Percentiles rank a stretch among this genome's conserved stretches.
phyloP scores from a whole-genome alignment of 305 asterid species.

The Fraxinus albicans region DNA sequence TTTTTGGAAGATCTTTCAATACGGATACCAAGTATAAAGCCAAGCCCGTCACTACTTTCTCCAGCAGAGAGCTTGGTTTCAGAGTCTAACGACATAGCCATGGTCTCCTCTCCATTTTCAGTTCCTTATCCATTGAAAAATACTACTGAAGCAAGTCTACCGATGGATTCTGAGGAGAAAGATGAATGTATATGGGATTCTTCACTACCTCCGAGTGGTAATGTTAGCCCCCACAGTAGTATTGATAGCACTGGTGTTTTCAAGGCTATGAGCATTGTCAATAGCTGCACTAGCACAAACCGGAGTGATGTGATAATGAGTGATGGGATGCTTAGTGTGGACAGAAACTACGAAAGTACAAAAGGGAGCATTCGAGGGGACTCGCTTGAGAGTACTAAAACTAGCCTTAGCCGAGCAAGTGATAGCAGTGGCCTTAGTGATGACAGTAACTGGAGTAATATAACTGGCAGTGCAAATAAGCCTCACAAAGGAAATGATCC shows the following conservation, averaged over 20 bases:
- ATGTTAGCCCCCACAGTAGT: conserved; percentile 93
- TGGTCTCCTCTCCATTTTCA: conserved; percentile 49
- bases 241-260: conserved; percentile 68
- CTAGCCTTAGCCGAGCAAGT: conserved; percentile 87
- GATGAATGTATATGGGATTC: conserved; percentile 94
- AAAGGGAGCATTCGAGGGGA: conserved; percentile 77
- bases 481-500: conserved; percentile 99
- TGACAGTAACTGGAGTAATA: conserved; percentile 94
- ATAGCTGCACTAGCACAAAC: conserved; percentile 79
- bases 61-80: conserved; percentile 61
- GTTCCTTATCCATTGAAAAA: conserved; percentile 58
- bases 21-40: conserved; percentile 50
- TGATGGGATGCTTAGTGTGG: conserved; percentile 86
- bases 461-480: conserved; percentile 83
- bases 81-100: conserved; percentile 44
- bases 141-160: conserved; percentile 47
- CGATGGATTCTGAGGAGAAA: conserved; percentile 63
- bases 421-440: conserved; percentile 94
- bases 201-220: conserved; percentile 89
- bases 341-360: conserved; percentile 57
- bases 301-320: conserved; percentile 82
- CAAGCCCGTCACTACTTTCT: conserved; percentile 44
- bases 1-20: conserved; percentile 69
- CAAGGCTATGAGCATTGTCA: conserved; percentile 78
- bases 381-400: conserved; percentile 87